Conservation (phyloP, 805 yeast genomes). For the Yamadazyma sp. region DNA sequence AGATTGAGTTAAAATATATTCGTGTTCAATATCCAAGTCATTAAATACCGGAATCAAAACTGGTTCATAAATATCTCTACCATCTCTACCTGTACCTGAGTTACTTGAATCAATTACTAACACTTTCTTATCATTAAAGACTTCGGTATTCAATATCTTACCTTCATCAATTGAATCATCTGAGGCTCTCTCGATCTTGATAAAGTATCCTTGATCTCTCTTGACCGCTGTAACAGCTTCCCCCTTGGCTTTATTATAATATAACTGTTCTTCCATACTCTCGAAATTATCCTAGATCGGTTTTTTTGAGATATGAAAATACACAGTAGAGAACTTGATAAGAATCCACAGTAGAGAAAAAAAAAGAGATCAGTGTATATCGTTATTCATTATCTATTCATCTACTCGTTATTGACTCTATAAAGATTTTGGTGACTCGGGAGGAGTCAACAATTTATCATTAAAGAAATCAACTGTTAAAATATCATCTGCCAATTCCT, state of each 20-base stretch:
- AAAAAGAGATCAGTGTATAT: too few species aligned
- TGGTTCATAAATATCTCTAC: slow-evolving; percentile 32
- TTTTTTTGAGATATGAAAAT: not conserved
- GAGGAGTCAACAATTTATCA: slow-evolving; percentile 13
- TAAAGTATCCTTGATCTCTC: slow-evolving; percentile 1
- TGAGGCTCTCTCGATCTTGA: not conserved
- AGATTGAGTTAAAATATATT: slow-evolving; percentile 43
- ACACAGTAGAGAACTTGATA: too few species aligned
- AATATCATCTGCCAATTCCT: slow-evolving; percentile 38
- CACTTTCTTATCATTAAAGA: slow-evolving; percentile 1
- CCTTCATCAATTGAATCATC: not conserved
- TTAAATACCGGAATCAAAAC: slow-evolving; percentile 49
- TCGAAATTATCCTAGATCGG: too few species aligned
- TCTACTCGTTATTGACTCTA: slow-evolving; percentile 2
- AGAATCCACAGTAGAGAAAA: too few species aligned
- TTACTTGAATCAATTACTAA: slow-evolving; percentile 46
- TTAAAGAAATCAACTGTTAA: slow-evolving; percentile 29
- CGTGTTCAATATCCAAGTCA: slow-evolving; percentile 30
- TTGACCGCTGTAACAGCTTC: slow-evolving; percentile 3
- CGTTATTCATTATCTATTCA: slow-evolving; percentile 7
- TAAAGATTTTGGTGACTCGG: slow-evolving; percentile 13
- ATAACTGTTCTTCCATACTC: slow-evolving; percentile 3
- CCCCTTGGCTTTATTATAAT: slow-evolving; percentile 1
- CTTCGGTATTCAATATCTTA: not conserved
- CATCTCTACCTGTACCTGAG: slow-evolving; percentile 45